Conservation (phyloP, 305 asterid genomes). For the Solanum hybrid region DNA sequence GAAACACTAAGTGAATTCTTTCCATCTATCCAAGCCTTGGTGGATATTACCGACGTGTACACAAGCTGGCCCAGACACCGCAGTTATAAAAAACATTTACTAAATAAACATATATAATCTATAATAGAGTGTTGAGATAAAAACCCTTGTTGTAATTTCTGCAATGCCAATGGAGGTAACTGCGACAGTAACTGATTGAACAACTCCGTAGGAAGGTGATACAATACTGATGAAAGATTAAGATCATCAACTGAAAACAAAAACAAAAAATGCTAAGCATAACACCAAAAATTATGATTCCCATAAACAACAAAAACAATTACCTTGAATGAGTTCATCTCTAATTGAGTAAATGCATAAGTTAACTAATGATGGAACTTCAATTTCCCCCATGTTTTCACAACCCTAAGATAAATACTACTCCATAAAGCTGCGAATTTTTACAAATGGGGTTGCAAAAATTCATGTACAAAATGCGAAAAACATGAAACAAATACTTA, state of each 20-base stretch:
- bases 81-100: not conserved
- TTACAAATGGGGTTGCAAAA: not conserved
- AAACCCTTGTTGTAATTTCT: slow-evolving; percentile 44
- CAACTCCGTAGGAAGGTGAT: slow-evolving; percentile 57
- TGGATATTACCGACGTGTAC: not conserved
- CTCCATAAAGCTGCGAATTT: not conserved
- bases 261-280: not conserved
- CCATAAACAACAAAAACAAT: not conserved
- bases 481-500: not conserved
- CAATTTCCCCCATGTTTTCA: slow-evolving; percentile 23
- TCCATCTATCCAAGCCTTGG: not conserved
- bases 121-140: slow-evolving; percentile 23
- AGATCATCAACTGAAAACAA: slow-evolving; percentile 34
- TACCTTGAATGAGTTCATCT: slow-evolving; percentile 52
- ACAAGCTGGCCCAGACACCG: not conserved
- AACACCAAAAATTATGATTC: not conserved
- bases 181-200: slow-evolving; percentile 50
- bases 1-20: not conserved
- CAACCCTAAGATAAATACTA: not conserved
- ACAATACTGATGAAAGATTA: slow-evolving; percentile 32
- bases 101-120: not conserved
- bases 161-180: slow-evolving; percentile 68
- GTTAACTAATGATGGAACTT: slow-evolving; percentile 46
- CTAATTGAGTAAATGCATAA: slow-evolving; percentile 46
- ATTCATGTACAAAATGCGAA: not conserved